Percentiles rank a stretch among this genome's conserved stretches.
These are phyloP conservation scores for Suillus sp. DNA, from an alignment of 768 basidiomycete species.

Conservation along the genomic window DNA sequence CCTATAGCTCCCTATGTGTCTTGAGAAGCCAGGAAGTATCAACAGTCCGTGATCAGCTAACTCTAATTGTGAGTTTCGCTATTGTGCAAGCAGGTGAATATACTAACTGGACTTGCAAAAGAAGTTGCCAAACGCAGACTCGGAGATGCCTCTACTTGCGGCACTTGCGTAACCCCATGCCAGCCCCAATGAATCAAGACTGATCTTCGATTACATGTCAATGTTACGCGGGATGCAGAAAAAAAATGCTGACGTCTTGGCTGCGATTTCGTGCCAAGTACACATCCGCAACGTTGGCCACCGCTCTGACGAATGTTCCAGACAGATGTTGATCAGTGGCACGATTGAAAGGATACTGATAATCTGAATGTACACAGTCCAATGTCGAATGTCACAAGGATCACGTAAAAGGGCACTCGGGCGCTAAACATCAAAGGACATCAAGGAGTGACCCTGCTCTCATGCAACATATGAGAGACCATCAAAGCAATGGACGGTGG, in stretches of 20 bases:
- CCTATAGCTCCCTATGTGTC: conserved; percentile 26
- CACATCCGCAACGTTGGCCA: neutral
- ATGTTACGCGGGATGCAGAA: conserved; percentile 24
- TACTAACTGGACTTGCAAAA: conserved; percentile 14
- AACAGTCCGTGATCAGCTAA: conserved; percentile 30
- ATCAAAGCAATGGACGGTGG: neutral
- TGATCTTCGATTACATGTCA: conserved; percentile 29
- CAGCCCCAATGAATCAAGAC: conserved; percentile 23
- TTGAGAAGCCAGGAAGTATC: conserved; percentile 30
- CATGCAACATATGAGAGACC: neutral
- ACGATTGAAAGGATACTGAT: conserved; percentile 24
- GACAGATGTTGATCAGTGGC: conserved; percentile 23
- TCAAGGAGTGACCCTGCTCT: conserved; percentile 6
- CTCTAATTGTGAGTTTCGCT: conserved; percentile 23
- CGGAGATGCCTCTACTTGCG: conserved; percentile 30
- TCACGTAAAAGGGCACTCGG: conserved; percentile 28
- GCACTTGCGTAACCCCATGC: conserved; percentile 28
- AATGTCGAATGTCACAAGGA: conserved; percentile 24
- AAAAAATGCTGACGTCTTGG: neutral
- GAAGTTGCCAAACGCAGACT: conserved; percentile 29
- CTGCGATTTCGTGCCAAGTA: neutral
- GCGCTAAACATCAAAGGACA: conserved; percentile 24
- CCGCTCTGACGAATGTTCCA: conserved; percentile 8
- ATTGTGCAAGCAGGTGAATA: neutral
- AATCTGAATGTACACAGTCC: conserved; percentile 29